Evolutionary conservation across 169 alveolate species (phyloP), one percentile per base, ranked within the genome.

Genomic region (Cryptosporidium muris): DNA sequence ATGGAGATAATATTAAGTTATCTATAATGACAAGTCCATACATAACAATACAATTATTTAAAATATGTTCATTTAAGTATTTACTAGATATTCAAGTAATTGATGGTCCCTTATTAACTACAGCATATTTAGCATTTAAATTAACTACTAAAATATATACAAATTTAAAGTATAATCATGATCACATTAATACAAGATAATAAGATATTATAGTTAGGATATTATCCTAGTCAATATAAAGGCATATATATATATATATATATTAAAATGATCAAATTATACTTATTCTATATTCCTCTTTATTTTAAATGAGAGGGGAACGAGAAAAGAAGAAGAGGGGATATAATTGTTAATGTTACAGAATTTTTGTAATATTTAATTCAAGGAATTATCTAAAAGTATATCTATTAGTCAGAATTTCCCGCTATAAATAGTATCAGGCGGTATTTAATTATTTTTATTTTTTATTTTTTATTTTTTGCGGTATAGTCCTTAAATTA

Each of bases 81-180:
- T 48, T 74, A 3, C 16, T 74, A 40, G 85, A 74, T 47, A 74
- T 60, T 4, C 85, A 74, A 36, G 49, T 74, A 4, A 58, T 54
- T 60, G 85, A 74, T 38, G 85, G 85, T 12, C 85, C 85, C 7
- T 45, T 74, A 7, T 40, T 74, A 9, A 58, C 85, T n/a, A 74
- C 54, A 45, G 63, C 67, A 1, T 74, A 43, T 40, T 54, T 58
- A 4, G 85, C 85, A 7, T 74, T 74, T 43, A 74, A 60, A 43
- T 43, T 74, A 14, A 74, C 85, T 25, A 56, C 60, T 7, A n/a
- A n/a, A 9, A 74, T 74, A 3, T 74, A 74, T 3, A 47, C 34
- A 16, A 64, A 64, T 25, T 45, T 64, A 14, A 14, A 14, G 38
- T 47, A 64, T 45, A 42, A 40, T 1, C 34, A 34, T 47, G 16